Evolutionary conservation across 2,329 filamentous ascomycete species (phyloP).

Genomic region (Fusarium annulatum): DNA sequence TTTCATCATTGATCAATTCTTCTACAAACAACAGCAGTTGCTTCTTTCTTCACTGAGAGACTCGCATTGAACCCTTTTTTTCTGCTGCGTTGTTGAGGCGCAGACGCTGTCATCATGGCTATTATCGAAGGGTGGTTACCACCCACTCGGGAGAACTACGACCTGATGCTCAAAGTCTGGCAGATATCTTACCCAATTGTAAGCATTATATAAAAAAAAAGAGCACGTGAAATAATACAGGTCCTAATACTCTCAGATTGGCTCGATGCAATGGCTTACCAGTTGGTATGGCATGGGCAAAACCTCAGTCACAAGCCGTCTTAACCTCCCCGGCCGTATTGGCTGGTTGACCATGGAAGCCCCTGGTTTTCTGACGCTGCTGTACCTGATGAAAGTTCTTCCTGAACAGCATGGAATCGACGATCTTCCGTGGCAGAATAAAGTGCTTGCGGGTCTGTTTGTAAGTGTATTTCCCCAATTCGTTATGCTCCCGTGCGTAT

Average conservation of each 20-base stretch:
- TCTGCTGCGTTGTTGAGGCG: background rate
- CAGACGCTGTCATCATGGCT: slow-evolving; percentile 51
- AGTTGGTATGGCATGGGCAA: slow-evolving; percentile 93
- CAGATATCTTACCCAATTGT: slow-evolving; percentile 65
- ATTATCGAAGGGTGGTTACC: slow-evolving; percentile 67
- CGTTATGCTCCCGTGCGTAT: background rate
- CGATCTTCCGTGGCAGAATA: slow-evolving; percentile 80
- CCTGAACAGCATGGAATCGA: slow-evolving; percentile 67
- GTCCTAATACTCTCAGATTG: slow-evolving; percentile 63
- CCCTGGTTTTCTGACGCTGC: slow-evolving; percentile 78
- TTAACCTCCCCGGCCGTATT: slow-evolving; percentile 90
- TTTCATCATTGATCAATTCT: background rate
- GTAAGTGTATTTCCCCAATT: slow-evolving; percentile 51
- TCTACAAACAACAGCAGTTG: background rate
- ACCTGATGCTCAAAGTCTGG: slow-evolving; percentile 63
- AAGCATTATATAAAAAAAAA: slow-evolving; percentile 34
- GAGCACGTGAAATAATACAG: background rate
- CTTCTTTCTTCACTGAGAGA: background rate
- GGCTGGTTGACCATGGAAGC: slow-evolving; percentile 92
- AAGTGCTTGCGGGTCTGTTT: slow-evolving; percentile 77
- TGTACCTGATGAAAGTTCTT: slow-evolving; percentile 82
- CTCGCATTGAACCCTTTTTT: background rate
- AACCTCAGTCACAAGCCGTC: slow-evolving; percentile 76
- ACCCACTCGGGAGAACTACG: slow-evolving; percentile 67
- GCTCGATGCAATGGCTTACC: slow-evolving; percentile 78